phyloP scores from a whole-genome alignment of 2,329 filamentous ascomycete genomes.

The Coleophoma crateriformis region DNA sequence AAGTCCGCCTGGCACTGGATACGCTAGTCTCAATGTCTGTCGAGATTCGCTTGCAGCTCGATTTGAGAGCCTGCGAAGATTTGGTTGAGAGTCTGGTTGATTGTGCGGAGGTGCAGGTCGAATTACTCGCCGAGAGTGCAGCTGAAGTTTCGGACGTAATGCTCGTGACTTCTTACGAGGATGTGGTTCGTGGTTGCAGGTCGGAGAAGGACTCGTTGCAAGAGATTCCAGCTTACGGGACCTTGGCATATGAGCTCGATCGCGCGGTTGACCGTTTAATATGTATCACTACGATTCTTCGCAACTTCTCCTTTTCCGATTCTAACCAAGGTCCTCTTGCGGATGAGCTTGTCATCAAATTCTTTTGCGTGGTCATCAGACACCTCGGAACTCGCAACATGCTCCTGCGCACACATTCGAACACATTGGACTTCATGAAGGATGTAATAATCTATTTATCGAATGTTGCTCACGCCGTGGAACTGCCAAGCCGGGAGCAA shows the following conservation, averaged over 20 bases:
- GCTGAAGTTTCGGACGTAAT: slow-evolving; percentile 84
- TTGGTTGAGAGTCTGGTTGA: slow-evolving; percentile 83
- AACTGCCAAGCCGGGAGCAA: slow-evolving; percentile 81
- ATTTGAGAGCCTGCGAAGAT: slow-evolving; percentile 75
- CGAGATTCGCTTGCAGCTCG: slow-evolving; percentile 54
- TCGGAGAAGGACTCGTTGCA: slow-evolving; percentile 67
- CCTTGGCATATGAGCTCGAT: slow-evolving; percentile 74
- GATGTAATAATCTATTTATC: slow-evolving; percentile 85
- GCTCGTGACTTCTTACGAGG: slow-evolving; percentile 79
- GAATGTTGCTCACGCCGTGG: slow-evolving; percentile 76
- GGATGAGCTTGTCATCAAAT: slow-evolving; percentile 72
- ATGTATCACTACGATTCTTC: slow-evolving; percentile 85
- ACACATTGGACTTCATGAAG: slow-evolving; percentile 96
- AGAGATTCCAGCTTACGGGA: slow-evolving; percentile 69
- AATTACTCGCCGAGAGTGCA: slow-evolving; percentile 77
- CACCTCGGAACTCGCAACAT: slow-evolving; percentile 86
- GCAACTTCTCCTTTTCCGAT: slow-evolving; percentile 84
- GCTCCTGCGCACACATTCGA: slow-evolving; percentile 73
- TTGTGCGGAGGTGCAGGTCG: slow-evolving; percentile 83
- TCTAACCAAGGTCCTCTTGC: slow-evolving; percentile 73
- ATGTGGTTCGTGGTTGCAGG: slow-evolving; percentile 74
- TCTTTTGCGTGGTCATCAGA: slow-evolving; percentile 77
- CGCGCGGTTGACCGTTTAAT: slow-evolving; percentile 81
- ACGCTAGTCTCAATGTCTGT: slow-evolving; percentile 65
- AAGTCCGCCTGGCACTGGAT: slow-evolving; percentile 87